Evolutionary conservation across 2,329 filamentous ascomycete genomes (phyloP).

Genomic region (Paracorniculantispora psalliotae): DNA sequence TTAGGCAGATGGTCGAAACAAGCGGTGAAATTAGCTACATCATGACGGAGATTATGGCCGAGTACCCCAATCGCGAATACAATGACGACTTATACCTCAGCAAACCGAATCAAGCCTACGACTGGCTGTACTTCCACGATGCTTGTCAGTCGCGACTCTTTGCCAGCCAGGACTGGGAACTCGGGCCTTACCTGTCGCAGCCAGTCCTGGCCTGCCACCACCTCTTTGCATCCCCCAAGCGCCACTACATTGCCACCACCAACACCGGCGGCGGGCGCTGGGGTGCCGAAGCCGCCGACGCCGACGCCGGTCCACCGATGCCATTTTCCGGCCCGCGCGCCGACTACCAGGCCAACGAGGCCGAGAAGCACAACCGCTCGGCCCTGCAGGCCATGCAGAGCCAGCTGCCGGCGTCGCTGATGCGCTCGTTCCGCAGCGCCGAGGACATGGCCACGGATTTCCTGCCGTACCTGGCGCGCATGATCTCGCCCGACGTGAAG

Average conservation of each 20-base stretch:
- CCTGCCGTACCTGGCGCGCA: conserved; percentile 75
- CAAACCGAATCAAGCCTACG: conserved; percentile 82
- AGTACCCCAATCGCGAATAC: conserved; percentile 81
- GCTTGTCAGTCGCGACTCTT: conserved; percentile 72
- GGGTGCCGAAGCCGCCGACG: conserved; percentile 38
- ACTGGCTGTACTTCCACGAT: conserved; percentile 96
- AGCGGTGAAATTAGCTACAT: conserved; percentile 75
- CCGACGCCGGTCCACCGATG: conserved; percentile 48
- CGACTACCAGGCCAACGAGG: conserved; percentile 75
- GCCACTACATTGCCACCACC: conserved; percentile 35
- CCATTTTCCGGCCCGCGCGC: conserved; percentile 81
- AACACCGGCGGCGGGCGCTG: conserved; percentile 39
- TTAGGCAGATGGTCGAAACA: conserved; percentile 72
- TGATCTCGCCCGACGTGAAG: conserved; percentile 85
- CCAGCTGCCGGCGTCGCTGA: conserved; percentile 64
- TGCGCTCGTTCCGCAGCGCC: conserved; percentile 71
- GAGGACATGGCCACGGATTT: conserved; percentile 77
- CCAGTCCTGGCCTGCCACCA: conserved; percentile 86
- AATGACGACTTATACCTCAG: conserved; percentile 89
- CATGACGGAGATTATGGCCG: conserved; percentile 75
- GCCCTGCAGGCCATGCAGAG: conserved; percentile 69
- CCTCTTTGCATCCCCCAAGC: conserved; percentile 73
- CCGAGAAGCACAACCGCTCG: conserved; percentile 70
- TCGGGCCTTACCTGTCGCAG: conserved; percentile 80
- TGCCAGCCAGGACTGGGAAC: conserved; percentile 86